These are phyloP conservation scores for Daldinia sp. DNA, from an alignment of 2,329 filamentous ascomycete species.

Conservation along the genomic window DNA sequence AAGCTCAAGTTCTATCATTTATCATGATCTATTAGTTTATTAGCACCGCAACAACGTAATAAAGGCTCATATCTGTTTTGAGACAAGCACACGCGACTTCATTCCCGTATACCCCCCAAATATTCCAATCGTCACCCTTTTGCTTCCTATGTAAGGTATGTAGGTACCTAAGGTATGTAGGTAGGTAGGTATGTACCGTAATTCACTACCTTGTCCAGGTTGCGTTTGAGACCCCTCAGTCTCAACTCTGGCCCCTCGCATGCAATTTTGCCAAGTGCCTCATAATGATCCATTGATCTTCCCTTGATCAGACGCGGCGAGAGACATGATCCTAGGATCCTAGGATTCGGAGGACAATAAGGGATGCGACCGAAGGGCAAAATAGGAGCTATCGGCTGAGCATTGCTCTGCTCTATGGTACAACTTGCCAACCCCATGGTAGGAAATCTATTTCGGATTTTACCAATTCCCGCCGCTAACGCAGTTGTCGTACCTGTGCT, in stretches of 20 bases:
- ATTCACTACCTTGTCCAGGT: constrained; percentile 2
- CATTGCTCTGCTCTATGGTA: constrained; percentile 9
- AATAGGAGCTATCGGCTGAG: constrained; percentile 5
- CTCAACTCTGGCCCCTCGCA: constrained; percentile 8
- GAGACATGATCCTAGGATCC: constrained; percentile 7
- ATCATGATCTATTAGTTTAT: constrained; percentile 12
- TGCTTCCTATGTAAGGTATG: background rate
- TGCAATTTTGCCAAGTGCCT: constrained; percentile 1
- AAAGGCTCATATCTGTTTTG: constrained; percentile 38
- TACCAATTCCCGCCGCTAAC: constrained; percentile 34
- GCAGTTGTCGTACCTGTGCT: constrained; percentile 38
- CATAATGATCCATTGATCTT: constrained; percentile 28
- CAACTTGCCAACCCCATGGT: background rate
- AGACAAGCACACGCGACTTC: constrained; percentile 32
- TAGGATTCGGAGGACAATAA: constrained; percentile 11
- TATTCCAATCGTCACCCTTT: constrained; percentile 3
- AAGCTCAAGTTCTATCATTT: constrained; percentile 30
- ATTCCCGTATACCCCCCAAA: constrained; percentile 25
- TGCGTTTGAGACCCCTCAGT: constrained; percentile 1
- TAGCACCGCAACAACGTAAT: constrained; percentile 6
- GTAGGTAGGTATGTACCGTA: background rate
- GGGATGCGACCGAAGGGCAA: constrained; percentile 7
- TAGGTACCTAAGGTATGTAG: background rate
- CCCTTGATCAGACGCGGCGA: constrained; percentile 34
- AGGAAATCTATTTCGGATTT: constrained; percentile 21